Conservation (phyloP, 139 green algal species). For the Tetradesmus obliquus region DNA sequence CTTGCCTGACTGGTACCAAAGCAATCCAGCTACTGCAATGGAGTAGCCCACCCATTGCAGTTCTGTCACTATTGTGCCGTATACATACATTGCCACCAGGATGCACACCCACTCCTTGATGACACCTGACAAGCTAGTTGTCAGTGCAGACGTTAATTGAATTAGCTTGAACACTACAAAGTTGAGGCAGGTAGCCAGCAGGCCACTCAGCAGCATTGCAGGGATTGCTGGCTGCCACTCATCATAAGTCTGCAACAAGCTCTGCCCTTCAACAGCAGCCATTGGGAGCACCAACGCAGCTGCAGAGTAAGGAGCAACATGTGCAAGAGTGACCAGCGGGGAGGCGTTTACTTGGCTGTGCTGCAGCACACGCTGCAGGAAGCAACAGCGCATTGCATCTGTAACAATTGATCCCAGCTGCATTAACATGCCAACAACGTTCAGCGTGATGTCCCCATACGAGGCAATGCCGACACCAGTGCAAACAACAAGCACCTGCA, state of each 20-base stretch:
- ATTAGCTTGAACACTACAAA: constrained; percentile 34
- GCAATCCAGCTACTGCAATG: background rate
- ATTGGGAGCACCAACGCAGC: background rate
- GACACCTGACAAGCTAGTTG: constrained; percentile 1
- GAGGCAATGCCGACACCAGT: too few species aligned
- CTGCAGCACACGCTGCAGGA: constrained; percentile 61
- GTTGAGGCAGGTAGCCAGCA: constrained; percentile 13
- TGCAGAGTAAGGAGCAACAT: constrained; percentile 27
- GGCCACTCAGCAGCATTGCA: background rate
- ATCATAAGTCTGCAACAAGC: background rate
- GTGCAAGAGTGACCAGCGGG: constrained; percentile 19
- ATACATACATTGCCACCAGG: constrained; percentile 26
- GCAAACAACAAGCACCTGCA: too few species aligned
- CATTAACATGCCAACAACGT: constrained; percentile 53
- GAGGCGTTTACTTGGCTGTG: constrained; percentile 1
- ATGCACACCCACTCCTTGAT: too few species aligned
- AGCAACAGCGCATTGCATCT: too few species aligned
- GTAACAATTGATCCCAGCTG: constrained; percentile 61
- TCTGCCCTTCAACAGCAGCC: background rate
- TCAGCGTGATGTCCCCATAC: constrained; percentile 71
- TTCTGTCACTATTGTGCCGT: background rate
- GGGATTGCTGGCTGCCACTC: background rate
- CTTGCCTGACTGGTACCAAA: too few species aligned
- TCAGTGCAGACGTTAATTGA: constrained; percentile 3
- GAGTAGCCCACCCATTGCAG: constrained; percentile 33